phyloP scores from a whole-genome alignment of 176 grass and related monocot genomes.

The Dactylis glomerata region DNA sequence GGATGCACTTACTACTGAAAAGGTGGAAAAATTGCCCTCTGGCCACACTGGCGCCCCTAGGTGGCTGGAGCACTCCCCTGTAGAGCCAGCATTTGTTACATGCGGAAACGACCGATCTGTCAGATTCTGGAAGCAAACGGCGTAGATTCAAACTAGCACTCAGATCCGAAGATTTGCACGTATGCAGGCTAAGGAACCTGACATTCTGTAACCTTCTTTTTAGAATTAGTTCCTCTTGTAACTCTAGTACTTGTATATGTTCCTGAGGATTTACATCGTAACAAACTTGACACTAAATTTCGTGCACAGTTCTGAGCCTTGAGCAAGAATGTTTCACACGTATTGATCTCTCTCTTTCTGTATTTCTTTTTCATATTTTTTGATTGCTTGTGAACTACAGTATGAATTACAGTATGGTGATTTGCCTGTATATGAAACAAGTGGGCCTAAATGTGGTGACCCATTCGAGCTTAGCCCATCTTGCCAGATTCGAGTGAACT shows the following conservation, averaged over 20 bases:
- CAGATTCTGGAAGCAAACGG: conserved; percentile 80
- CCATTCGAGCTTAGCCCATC: conserved; percentile 11
- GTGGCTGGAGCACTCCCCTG: conserved; percentile 80
- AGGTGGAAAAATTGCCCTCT: conserved; percentile 66
- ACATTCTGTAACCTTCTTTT: background rate
- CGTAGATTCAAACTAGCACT: conserved; percentile 14
- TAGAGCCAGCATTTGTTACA: conserved; percentile 70
- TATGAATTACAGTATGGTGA: background rate
- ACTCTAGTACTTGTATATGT: conserved; percentile 23
- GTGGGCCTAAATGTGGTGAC: conserved; percentile 13
- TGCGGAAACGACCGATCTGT: conserved; percentile 82
- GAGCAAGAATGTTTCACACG: background rate
- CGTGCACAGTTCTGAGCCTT: background rate
- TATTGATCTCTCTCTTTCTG: background rate
- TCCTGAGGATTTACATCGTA: background rate
- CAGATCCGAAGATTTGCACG: background rate
- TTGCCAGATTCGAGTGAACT: conserved; percentile 41
- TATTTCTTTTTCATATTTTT: background rate
- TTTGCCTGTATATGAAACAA: background rate
- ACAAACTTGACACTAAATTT: background rate
- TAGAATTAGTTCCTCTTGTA: background rate
- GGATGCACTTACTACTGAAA: conserved; percentile 80
- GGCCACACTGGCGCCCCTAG: conserved; percentile 66
- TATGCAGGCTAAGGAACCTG: conserved; percentile 41
- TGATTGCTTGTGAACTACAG: background rate